Conservation (phyloP, 2,329 filamentous ascomycete genomes). For the Aspergillus novoparasiticus region DNA sequence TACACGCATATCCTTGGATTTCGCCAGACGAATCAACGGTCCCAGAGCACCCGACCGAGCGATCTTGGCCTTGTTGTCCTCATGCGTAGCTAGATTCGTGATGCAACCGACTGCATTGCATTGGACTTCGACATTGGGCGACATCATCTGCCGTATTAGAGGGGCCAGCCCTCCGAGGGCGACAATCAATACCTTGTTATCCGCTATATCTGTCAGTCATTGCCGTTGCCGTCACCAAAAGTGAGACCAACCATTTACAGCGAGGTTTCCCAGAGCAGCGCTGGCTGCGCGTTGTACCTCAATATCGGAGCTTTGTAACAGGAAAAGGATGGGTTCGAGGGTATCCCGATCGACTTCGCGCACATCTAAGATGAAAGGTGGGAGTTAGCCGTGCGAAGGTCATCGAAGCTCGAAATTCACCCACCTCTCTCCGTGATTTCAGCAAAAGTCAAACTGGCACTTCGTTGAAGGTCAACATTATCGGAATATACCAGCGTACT, state of each 20-base stretch:
- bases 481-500: conserved; percentile 98
- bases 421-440: conserved; percentile 97
- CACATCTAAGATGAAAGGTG: conserved; percentile 67
- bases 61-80: conserved; percentile 99
- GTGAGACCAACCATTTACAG: conserved; percentile 76
- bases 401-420: not conserved
- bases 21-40: conserved; percentile 86
- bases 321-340: conserved; percentile 90
- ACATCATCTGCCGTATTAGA: conserved; percentile 97
- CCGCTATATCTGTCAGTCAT: conserved; percentile 66
- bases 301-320: conserved; percentile 92
- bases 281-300: conserved; percentile 97
- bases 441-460: conserved; percentile 96
- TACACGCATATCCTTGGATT: conserved; percentile 97
- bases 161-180: conserved; percentile 86
- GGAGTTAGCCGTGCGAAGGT: conserved; percentile 5
- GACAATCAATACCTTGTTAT: conserved; percentile 97
- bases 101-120: conserved; percentile 99
- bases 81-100: conserved; percentile 95
- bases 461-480: conserved; percentile 96
- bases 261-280: conserved; percentile 91
- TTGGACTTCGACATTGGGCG: conserved; percentile 95
- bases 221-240: conserved; percentile 15
- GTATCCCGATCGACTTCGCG: conserved; percentile 93
- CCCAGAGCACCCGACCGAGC: conserved; percentile 90